Percentiles rank a stretch among this genome's conserved stretches.
Evolutionary conservation across 2,329 filamentous ascomycete genomes (phyloP).

Genomic region (Microdochium bolleyi): DNA sequence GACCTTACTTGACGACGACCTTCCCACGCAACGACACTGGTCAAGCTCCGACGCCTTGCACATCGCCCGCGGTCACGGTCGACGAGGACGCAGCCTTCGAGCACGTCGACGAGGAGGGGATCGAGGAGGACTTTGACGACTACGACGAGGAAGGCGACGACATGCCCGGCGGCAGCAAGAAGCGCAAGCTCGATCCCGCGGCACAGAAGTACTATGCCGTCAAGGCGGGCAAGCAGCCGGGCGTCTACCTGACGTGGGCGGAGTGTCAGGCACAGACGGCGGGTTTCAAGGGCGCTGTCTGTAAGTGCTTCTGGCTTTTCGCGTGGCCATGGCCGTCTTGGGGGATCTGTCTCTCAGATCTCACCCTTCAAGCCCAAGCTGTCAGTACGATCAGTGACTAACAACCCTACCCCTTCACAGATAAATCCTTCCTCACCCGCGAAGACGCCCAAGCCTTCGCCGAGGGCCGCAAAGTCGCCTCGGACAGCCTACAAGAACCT

Average conservation of each 20-base stretch:
- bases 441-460: constrained; percentile 76
- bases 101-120: constrained; percentile 15
- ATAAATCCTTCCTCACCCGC: constrained; percentile 68
- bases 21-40: not conserved
- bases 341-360: not conserved
- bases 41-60: not conserved
- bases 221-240: constrained; percentile 44
- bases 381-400: not conserved
- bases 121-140: constrained; percentile 6
- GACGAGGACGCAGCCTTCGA: constrained; percentile 7
- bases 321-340: not conserved
- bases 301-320: constrained; percentile 37
- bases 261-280: constrained; percentile 54
- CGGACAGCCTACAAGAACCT: constrained; percentile 30
- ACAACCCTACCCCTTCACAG: constrained; percentile 31
- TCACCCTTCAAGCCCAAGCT: not conserved
- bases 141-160: constrained; percentile 10
- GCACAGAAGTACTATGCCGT: constrained; percentile 57
- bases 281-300: constrained; percentile 56
- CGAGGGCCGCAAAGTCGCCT: constrained; percentile 45
- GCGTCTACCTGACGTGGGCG: constrained; percentile 55
- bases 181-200: constrained; percentile 37
- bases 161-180: constrained; percentile 23
- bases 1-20: not conserved
- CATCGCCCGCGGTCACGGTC: not conserved